Evolutionary conservation across 2,329 filamentous ascomycete genomes (phyloP), one percentile per base, ranked within the genome.

Genomic region (Cladosporium sp.): DNA sequence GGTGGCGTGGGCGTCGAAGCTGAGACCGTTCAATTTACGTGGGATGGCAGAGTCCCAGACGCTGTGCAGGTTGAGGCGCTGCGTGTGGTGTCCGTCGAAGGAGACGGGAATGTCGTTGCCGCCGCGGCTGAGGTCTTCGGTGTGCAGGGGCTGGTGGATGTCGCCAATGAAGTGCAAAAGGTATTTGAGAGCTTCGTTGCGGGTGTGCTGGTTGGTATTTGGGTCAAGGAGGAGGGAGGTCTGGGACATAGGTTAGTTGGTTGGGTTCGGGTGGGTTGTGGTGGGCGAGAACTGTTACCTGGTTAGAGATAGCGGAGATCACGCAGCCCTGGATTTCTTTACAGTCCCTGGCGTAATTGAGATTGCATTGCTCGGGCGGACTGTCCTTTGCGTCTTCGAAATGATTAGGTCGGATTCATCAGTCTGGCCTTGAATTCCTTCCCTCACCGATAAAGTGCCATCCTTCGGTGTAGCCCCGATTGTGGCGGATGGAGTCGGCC

Each of bases 151-250:
- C 63, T 52, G 89, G 2, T 58, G 57, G 45, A 65, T 63, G 66
- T 95, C 89, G 52, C 88, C 80, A 8, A 93, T 70, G 61, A 80
- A 78, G 51, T 71, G 77, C 18, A 80, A 66, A 49, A 80, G 64
- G 66, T 76, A 79, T 52, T 73, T 71, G 13, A 80, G 60, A 0
- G 75, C 75, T 45, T 74, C 70, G 50, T 70, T 68, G 35, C 65
- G 18, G 49, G 56, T 9, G 58, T 57, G 48, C 62, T 58, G 41
- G 72, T 52, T 28, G 52, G 53, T 46, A 40, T 54, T 5, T 55
- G 59, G 41, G 63, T 57, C 14, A 64, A 50, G 61, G 0, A 72
- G 70, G 37, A 69, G 69, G 6, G 61, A 64, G 9, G 70, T 75
- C 58, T 77, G 76, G 59, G 81, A 80, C 16, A 18, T 18, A 18